A percentile compares a stretch with the other conserved stretches of the same genome.
These are phyloP conservation scores for Parathielavia appendiculata DNA, from an alignment of 495 filamentous ascomycete species.

Conservation along the genomic window DNA sequence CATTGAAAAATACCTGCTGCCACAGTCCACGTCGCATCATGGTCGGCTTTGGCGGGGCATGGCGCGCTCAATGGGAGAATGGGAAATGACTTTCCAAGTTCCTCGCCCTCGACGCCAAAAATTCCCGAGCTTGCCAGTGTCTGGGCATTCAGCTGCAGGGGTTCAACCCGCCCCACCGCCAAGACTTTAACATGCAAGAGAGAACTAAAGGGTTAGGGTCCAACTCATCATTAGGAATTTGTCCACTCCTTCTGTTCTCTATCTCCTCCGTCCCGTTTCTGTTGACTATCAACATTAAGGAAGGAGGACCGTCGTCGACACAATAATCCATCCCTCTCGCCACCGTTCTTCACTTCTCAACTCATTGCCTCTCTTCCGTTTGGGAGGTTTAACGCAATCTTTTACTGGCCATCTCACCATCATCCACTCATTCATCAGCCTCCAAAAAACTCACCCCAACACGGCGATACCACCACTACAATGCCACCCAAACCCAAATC, in stretches of 20 bases:
- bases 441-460: slow-evolving; percentile 1
- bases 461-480: slow-evolving; percentile 1
- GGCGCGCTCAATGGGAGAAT: slow-evolving; percentile 11
- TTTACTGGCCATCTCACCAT: no score
- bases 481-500: slow-evolving; percentile 26
- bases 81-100: background rate
- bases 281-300: no score
- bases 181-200: background rate
- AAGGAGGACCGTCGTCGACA: no score
- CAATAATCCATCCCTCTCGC: no score
- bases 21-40: slow-evolving; percentile 36
- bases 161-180: no score
- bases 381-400: no score
- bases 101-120: slow-evolving; percentile 20
- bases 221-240: background rate
- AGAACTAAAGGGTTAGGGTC: background rate
- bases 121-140: slow-evolving; percentile 14
- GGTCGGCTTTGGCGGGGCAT: slow-evolving; percentile 23
- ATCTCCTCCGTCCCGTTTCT: no score
- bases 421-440: no score
- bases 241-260: no score
- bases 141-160: background rate
- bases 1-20: slow-evolving; percentile 27
- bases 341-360: no score
- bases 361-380: no score